phyloP scores from a whole-genome alignment of 2,329 filamentous ascomycete genomes.

The Eurotiales sp. region DNA sequence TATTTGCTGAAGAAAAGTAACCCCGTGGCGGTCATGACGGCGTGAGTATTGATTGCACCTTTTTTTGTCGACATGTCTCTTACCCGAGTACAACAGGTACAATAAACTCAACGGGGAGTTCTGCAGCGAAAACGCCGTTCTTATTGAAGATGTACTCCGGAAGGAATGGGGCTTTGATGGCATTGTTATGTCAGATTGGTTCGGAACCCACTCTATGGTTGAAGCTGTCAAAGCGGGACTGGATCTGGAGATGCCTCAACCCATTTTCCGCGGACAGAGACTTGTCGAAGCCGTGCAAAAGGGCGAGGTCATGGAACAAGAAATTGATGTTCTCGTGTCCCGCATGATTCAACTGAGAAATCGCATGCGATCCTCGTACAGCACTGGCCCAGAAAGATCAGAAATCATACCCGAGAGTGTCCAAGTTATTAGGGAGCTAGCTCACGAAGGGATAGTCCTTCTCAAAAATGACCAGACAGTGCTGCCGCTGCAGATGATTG shows the following conservation, averaged over 20 bases:
- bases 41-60: too few relatives aligned
- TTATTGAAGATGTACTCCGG: conserved; percentile 36
- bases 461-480: too few relatives aligned
- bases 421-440: too few relatives aligned
- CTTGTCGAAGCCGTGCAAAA: conserved; percentile 10
- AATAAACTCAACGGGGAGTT: conserved; percentile 10
- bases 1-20: conserved; percentile 55
- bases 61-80: too few relatives aligned
- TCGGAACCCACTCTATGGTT: conserved; percentile 27
- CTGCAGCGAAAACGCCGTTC: conserved; percentile 1
- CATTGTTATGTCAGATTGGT: conserved; percentile 26
- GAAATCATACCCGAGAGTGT: too few relatives aligned
- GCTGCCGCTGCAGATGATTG: too few relatives aligned
- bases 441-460: too few relatives aligned
- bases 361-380: too few relatives aligned
- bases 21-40: conserved; percentile 53
- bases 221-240: conserved; percentile 30
- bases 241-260: conserved; percentile 34
- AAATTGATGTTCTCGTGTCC: too few relatives aligned
- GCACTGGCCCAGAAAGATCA: too few relatives aligned
- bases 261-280: conserved; percentile 14
- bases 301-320: not conserved
- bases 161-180: conserved; percentile 41
- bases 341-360: too few relatives aligned
- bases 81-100: not conserved